Conservation (phyloP, 2,329 filamentous ascomycete genomes). For the Alternaria gansuensis region DNA sequence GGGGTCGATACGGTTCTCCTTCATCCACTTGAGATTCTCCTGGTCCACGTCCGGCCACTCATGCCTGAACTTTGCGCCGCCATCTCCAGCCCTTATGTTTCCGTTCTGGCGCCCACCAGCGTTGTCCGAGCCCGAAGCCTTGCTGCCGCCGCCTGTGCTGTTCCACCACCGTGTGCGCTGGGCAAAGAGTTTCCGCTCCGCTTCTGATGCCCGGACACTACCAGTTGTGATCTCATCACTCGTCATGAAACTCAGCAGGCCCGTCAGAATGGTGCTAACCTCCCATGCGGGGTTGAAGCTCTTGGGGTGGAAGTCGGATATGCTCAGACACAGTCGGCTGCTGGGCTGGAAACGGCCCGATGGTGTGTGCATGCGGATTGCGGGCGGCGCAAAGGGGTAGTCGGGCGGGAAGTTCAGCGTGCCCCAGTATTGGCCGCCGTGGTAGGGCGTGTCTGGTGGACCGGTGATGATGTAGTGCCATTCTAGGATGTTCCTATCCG, state of each 20-base stretch:
- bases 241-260: slow-evolving; percentile 96
- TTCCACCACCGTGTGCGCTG: slow-evolving; percentile 93
- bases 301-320: slow-evolving; percentile 97
- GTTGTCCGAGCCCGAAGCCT: slow-evolving; percentile 57
- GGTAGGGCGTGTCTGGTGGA: slow-evolving; percentile 91
- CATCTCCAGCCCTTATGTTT: slow-evolving; percentile 86
- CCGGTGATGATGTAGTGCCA: slow-evolving; percentile 98
- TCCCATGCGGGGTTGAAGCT: slow-evolving; percentile 99
- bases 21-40: slow-evolving; percentile 94
- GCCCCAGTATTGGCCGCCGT: slow-evolving; percentile 97
- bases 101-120: slow-evolving; percentile 61
- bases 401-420: slow-evolving; percentile 94
- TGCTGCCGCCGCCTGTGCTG: slow-evolving; percentile 84
- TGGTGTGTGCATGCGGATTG: slow-evolving; percentile 98
- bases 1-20: slow-evolving; percentile 79
- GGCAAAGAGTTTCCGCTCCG: slow-evolving; percentile 81
- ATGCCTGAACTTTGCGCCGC: slow-evolving; percentile 84
- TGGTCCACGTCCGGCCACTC: slow-evolving; percentile 91
- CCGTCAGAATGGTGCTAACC: slow-evolving; percentile 94
- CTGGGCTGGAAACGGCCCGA: slow-evolving; percentile 94
- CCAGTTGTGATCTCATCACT: slow-evolving; percentile 99
- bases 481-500: slow-evolving; percentile 89
- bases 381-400: slow-evolving; percentile 96
- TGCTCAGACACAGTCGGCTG: slow-evolving; percentile 90
- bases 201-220: slow-evolving; percentile 77